Evolutionary conservation across 345 rosid species (phyloP).

Genomic region (Microthlaspi erraticum): DNA sequence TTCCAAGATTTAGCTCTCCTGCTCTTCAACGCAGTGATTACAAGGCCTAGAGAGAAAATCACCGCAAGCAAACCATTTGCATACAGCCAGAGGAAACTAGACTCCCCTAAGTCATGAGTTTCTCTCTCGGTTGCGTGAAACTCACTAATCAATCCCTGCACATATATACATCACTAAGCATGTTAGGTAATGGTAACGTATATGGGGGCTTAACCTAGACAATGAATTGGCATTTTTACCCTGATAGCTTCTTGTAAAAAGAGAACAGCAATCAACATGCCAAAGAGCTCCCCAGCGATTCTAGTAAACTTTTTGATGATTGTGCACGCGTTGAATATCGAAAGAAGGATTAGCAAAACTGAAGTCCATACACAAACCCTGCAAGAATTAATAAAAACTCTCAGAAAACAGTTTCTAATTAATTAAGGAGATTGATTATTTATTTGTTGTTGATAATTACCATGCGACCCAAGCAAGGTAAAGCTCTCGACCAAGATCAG

Average conservation of each 20-base stretch:
- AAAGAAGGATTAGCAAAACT: conserved; percentile 63
- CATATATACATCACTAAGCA: conserved; percentile 17
- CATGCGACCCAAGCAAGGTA: conserved; percentile 85
- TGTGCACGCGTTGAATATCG: conserved; percentile 66
- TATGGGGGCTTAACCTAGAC: neutral
- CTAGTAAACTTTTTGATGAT: conserved; percentile 70
- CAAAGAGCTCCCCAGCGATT: conserved; percentile 79
- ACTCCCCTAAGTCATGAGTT: conserved; percentile 48
- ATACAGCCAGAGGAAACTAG: conserved; percentile 63
- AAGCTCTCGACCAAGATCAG: conserved; percentile 60
- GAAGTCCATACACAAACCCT: conserved; percentile 87
- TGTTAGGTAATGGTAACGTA: neutral
- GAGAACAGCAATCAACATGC: conserved; percentile 77
- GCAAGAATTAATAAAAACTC: conserved; percentile 15
- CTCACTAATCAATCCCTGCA: conserved; percentile 71
- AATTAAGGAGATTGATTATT: neutral
- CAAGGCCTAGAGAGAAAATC: conserved; percentile 68
- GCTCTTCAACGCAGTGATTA: conserved; percentile 62
- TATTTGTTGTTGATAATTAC: conserved; percentile 47
- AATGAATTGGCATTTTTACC: conserved; percentile 47
- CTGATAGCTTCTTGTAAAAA: conserved; percentile 84
- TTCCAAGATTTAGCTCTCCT: conserved; percentile 74
- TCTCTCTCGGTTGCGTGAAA: conserved; percentile 54
- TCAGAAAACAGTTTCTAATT: neutral
- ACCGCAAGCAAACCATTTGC: conserved; percentile 74